These are phyloP conservation scores for Mucor mucedo DNA, from an alignment of 371 early-diverging fungal genomes.

Conservation along the genomic window DNA sequence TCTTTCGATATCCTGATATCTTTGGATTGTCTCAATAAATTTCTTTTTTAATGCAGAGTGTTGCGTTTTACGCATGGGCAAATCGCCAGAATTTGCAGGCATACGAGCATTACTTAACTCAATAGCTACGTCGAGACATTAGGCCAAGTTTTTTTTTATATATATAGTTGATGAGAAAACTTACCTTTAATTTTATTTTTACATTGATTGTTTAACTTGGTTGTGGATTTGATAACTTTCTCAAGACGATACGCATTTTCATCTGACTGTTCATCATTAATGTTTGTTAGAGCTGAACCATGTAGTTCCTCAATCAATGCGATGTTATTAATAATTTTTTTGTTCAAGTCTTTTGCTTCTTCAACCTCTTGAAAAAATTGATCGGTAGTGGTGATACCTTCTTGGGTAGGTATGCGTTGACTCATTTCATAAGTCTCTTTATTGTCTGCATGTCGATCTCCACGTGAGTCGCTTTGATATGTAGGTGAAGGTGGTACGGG, in stretches of 20 bases:
- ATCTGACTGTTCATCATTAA: conserved; percentile 70
- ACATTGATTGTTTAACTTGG: conserved; percentile 61
- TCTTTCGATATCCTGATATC: conserved; percentile 79
- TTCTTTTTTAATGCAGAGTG: conserved; percentile 65
- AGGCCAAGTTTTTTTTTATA: no score
- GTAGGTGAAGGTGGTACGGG: conserved; percentile 49
- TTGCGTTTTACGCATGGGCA: conserved; percentile 72
- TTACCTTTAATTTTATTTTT: conserved; percentile 67
- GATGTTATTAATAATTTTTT: conserved; percentile 65
- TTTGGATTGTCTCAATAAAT: conserved; percentile 80
- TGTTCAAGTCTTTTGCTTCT: conserved; percentile 70
- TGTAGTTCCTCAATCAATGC: conserved; percentile 72
- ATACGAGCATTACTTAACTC: conserved; percentile 58
- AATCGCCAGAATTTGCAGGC: conserved; percentile 59
- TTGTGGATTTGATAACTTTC: conserved; percentile 65
- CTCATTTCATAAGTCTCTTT: conserved; percentile 58
- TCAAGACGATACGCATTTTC: conserved; percentile 72
- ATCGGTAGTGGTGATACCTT: conserved; percentile 45
- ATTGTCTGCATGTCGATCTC: conserved; percentile 39
- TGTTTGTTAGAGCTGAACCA: conserved; percentile 68
- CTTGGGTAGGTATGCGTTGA: conserved; percentile 15
- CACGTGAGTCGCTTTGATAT: conserved; percentile 35
- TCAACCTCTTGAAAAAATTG: conserved; percentile 61
- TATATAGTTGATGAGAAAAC: neutral
- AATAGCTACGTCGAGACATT: conserved; percentile 34